These are phyloP conservation scores for Thelonectria discophora DNA, from an alignment of 2,329 filamentous ascomycete species.

Conservation along the genomic window DNA sequence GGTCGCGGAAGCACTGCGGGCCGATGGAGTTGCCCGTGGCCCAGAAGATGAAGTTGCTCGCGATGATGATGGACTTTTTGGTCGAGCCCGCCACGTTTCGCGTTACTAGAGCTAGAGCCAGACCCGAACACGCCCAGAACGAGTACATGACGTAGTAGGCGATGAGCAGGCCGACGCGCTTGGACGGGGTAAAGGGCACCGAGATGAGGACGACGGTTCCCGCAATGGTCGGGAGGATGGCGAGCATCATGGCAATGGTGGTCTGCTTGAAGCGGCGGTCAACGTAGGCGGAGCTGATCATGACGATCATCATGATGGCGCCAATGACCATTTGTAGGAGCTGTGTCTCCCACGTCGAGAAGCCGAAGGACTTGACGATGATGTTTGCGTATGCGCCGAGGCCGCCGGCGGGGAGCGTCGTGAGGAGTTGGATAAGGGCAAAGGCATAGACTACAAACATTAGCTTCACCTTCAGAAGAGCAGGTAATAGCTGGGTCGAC, in stretches of 20 bases:
- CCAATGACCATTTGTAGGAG: slow-evolving; percentile 79
- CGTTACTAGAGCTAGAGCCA: slow-evolving; percentile 59
- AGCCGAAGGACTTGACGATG: slow-evolving; percentile 74
- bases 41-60: slow-evolving; percentile 19
- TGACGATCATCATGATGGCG: slow-evolving; percentile 74
- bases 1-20: slow-evolving; percentile 12
- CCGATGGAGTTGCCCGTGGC: slow-evolving; percentile 13
- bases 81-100: slow-evolving; percentile 18
- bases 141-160: slow-evolving; percentile 79
- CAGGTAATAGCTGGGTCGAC: not conserved
- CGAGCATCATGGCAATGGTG: slow-evolving; percentile 67
- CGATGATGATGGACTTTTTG: slow-evolving; percentile 16
- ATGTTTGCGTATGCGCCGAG: slow-evolving; percentile 78
- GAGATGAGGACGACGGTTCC: slow-evolving; percentile 78
- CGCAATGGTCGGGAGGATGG: slow-evolving; percentile 69
- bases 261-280: slow-evolving; percentile 74
- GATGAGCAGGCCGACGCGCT: slow-evolving; percentile 72
- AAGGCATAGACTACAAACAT: slow-evolving; percentile 63
- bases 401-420: slow-evolving; percentile 75
- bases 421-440: slow-evolving; percentile 71
- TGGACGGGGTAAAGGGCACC: slow-evolving; percentile 65
- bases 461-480: not conserved
- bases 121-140: slow-evolving; percentile 74
- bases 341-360: slow-evolving; percentile 72
- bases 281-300: slow-evolving; percentile 71